Conservation (phyloP, 2,329 filamentous ascomycete species). For the Aspergillus clavatus region DNA sequence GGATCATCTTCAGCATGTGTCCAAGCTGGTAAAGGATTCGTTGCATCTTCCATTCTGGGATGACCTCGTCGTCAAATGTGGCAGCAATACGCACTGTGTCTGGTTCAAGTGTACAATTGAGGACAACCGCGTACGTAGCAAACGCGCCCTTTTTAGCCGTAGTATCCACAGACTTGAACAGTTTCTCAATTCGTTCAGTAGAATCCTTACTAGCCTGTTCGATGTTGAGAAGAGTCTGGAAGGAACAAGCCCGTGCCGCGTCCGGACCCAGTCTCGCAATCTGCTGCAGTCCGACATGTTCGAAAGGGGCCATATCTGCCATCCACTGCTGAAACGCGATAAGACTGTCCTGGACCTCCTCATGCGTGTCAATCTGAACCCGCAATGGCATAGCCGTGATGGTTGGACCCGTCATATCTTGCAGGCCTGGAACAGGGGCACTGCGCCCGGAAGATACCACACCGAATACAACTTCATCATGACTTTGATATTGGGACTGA, state of each 20-base stretch:
- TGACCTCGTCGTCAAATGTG: conserved; percentile 4
- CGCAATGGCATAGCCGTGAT: conserved; percentile 39
- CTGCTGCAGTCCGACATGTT: conserved; percentile 1
- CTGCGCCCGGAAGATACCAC: conserved; percentile 39
- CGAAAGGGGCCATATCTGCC: not conserved
- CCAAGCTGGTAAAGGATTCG: conserved; percentile 10
- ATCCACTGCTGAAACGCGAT: not conserved
- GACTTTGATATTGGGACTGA: conserved; percentile 30
- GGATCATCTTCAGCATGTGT: conserved; percentile 16
- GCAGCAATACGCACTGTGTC: conserved; percentile 1
- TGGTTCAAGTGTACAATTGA: not conserved
- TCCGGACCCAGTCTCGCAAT: not conserved
- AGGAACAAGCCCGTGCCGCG: conserved; percentile 1
- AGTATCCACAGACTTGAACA: not conserved
- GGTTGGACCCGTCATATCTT: conserved; percentile 38
- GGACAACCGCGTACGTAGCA: conserved; percentile 8
- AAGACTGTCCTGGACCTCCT: not conserved
- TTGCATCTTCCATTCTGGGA: conserved; percentile 7
- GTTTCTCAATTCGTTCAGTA: not conserved
- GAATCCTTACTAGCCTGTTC: conserved; percentile 1
- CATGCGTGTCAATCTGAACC: conserved; percentile 10
- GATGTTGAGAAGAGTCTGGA: conserved; percentile 3
- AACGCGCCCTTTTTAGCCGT: conserved; percentile 1
- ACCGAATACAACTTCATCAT: conserved; percentile 39
- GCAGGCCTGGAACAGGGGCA: conserved; percentile 34